phyloP scores from a whole-genome alignment of 2,329 filamentous ascomycete species.

The Bipolaris sorokiniana region DNA sequence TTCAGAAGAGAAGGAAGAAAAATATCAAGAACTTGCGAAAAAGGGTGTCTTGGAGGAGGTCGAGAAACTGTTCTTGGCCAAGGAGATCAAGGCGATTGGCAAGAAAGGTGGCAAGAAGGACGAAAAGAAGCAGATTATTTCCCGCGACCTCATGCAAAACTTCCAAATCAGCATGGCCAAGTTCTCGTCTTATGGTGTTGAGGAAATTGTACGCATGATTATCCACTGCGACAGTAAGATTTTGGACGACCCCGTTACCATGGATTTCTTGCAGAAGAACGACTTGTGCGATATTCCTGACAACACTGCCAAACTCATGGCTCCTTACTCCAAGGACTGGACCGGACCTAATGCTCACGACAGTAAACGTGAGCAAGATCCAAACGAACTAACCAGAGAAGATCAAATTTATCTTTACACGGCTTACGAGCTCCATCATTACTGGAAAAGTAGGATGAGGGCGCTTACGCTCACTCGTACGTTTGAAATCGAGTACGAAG shows the following conservation, averaged over 20 bases:
- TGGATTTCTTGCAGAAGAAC: constrained; percentile 95
- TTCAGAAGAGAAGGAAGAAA: constrained; percentile 89
- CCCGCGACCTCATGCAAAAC: constrained; percentile 70
- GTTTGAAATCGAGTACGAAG: constrained; percentile 88
- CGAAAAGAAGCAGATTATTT: constrained; percentile 98
- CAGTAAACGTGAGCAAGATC: constrained; percentile 83
- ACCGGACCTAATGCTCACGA: constrained; percentile 82
- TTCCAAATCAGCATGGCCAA: constrained; percentile 84
- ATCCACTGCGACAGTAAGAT: constrained; percentile 93
- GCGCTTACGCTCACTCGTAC: constrained; percentile 83
- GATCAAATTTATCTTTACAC: constrained; percentile 96
- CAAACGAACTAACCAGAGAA: constrained; percentile 84
- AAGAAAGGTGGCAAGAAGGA: constrained; percentile 75
- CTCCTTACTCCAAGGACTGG: constrained; percentile 96
- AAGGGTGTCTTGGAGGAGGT: constrained; percentile 98
- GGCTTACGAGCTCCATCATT: constrained; percentile 92
- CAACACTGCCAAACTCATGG: constrained; percentile 88
- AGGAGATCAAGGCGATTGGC: constrained; percentile 90
- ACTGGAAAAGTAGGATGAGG: constrained; percentile 98
- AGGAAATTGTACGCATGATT: constrained; percentile 89
- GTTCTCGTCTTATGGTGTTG: constrained; percentile 81
- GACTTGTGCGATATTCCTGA: constrained; percentile 92
- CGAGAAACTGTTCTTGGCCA: constrained; percentile 95
- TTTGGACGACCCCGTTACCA: constrained; percentile 85
- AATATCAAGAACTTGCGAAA: constrained; percentile 89